phyloP scores from a whole-genome alignment of 2,329 filamentous ascomycete species.

The Penicillium sp. region DNA sequence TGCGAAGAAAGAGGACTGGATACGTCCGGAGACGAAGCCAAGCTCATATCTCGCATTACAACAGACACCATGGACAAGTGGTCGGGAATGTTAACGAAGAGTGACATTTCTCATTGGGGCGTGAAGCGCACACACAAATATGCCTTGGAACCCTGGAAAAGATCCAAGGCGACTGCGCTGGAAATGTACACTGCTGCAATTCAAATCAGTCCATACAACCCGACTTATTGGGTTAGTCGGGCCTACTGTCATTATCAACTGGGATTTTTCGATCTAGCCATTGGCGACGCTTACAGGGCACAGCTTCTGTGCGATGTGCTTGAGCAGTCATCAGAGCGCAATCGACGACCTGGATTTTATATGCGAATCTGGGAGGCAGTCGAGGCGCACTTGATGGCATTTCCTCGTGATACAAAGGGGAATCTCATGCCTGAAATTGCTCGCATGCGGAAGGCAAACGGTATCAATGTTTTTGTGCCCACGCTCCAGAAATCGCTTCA shows the following conservation, averaged over 20 bases:
- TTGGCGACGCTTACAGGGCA: slow-evolving; percentile 47
- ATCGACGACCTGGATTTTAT: slow-evolving; percentile 38
- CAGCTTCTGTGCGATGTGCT: slow-evolving; percentile 42
- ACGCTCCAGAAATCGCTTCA: slow-evolving; percentile 37
- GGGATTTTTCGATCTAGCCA: slow-evolving; percentile 43
- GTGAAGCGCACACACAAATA: slow-evolving; percentile 26
- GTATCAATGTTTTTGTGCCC: slow-evolving; percentile 40
- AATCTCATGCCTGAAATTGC: slow-evolving; percentile 23
- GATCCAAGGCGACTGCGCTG: slow-evolving; percentile 24
- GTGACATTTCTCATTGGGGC: slow-evolving; percentile 39
- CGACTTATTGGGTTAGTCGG: slow-evolving; percentile 45
- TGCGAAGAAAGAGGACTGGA: slow-evolving; percentile 22
- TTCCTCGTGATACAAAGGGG: slow-evolving; percentile 14
- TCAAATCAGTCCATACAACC: slow-evolving; percentile 44
- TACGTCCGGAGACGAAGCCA: slow-evolving; percentile 15
- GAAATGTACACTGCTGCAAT: slow-evolving; percentile 48
- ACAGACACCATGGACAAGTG: slow-evolving; percentile 27
- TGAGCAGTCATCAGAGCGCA: slow-evolving; percentile 28
- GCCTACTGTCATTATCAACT: slow-evolving; percentile 44
- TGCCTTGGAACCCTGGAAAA: slow-evolving; percentile 26
- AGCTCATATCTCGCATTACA: slow-evolving; percentile 32
- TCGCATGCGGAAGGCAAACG: slow-evolving; percentile 32
- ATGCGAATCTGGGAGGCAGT: slow-evolving; percentile 40
- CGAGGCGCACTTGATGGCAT: slow-evolving; percentile 40
- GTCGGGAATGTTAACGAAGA: slow-evolving; percentile 31